Conservation (phyloP, 1,284 basidiomycete species). For the Amylostereum chailletii region DNA sequence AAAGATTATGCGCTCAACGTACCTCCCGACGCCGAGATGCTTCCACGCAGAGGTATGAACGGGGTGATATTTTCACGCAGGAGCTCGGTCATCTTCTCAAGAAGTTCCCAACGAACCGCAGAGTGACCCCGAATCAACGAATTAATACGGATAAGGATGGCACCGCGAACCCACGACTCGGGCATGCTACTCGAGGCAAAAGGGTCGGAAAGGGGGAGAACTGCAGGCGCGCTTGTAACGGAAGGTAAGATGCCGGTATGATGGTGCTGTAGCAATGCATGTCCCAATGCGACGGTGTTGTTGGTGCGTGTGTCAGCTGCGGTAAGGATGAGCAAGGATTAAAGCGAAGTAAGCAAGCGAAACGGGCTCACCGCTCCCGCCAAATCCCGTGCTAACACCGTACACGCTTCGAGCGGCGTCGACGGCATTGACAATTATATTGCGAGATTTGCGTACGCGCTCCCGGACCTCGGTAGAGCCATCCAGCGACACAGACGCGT, state of each 20-base stretch:
- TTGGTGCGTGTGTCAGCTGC: conserved; percentile 64
- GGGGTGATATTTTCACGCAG: conserved; percentile 72
- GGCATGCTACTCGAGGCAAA: conserved; percentile 73
- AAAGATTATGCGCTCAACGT: conserved; percentile 9
- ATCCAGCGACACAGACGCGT: conserved; percentile 45
- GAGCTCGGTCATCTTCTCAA: conserved; percentile 72
- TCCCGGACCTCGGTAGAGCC: conserved; percentile 35
- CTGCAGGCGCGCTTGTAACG: conserved; percentile 30
- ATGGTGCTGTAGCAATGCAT: conserved; percentile 75
- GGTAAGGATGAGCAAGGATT: conserved; percentile 22
- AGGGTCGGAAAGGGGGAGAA: conserved; percentile 57
- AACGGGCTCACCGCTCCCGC: conserved; percentile 54
- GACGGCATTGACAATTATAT: conserved; percentile 60
- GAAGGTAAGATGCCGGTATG: conserved; percentile 63
- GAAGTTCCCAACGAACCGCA: conserved; percentile 74
- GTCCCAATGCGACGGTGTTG: conserved; percentile 59
- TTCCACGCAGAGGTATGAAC: conserved; percentile 74
- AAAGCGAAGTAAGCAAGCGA: conserved; percentile 4
- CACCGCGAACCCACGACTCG: conserved; percentile 83
- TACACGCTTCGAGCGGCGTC: conserved; percentile 65
- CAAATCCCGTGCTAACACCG: conserved; percentile 78
- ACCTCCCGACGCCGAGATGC: conserved; percentile 80
- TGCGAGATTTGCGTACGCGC: conserved; percentile 49
- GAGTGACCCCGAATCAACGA: conserved; percentile 82
- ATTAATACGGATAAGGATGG: conserved; percentile 82